phyloP scores from a whole-genome alignment of 2,329 filamentous ascomycete species.

The Passalora sequoiae region DNA sequence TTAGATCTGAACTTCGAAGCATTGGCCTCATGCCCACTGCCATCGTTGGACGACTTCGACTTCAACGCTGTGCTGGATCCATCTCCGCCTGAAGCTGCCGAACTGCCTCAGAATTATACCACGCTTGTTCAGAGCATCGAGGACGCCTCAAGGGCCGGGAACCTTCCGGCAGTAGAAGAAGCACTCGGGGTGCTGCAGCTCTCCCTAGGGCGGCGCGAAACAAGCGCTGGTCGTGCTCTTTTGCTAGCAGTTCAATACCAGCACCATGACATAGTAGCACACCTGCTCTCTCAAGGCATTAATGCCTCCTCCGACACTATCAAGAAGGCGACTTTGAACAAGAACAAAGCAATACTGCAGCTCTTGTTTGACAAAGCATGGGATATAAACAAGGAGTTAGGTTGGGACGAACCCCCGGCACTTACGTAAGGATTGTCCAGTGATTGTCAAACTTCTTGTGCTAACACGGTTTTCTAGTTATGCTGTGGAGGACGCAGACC shows the following conservation, averaged over 20 bases:
- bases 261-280: constrained; percentile 5
- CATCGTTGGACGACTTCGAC: neutral
- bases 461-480: constrained; percentile 4
- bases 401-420: constrained; percentile 4
- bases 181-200: constrained; percentile 5
- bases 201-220: neutral
- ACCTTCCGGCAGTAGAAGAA: constrained; percentile 1
- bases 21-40: neutral
- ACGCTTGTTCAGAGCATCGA: constrained; percentile 1
- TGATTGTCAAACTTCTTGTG: neutral
- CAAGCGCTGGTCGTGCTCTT: constrained; percentile 5
- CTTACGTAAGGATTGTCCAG: constrained; percentile 7
- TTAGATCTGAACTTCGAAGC: neutral
- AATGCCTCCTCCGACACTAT: neutral
- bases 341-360: constrained; percentile 7
- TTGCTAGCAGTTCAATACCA: constrained; percentile 5
- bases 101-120: neutral
- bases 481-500: neutral
- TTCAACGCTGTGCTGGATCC: neutral
- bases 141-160: constrained; percentile 2
- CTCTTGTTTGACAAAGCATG: constrained; percentile 7
- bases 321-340: constrained; percentile 3
- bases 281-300: constrained; percentile 4
- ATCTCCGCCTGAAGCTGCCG: neutral
- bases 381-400: constrained; percentile 8